A percentile compares a stretch with the other conserved stretches of the same genome.
Evolutionary conservation across 2,329 filamentous ascomycete species (phyloP).

Genomic region (Aspergillus sergii): DNA sequence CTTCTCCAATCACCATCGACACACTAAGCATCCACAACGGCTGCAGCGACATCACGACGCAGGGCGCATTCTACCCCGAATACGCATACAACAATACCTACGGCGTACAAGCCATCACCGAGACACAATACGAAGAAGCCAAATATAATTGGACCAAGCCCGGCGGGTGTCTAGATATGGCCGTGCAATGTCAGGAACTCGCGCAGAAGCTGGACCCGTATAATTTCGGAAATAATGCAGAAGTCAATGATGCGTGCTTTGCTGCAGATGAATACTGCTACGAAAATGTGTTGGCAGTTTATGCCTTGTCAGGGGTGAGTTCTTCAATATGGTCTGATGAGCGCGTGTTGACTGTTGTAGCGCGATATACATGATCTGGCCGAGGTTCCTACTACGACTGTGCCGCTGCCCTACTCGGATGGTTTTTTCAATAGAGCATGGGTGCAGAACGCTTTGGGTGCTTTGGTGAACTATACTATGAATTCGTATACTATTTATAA

Average conservation of each 20-base stretch:
- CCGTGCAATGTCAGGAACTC: neutral
- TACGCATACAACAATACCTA: constrained; percentile 57
- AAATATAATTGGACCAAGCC: neutral
- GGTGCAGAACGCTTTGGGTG: neutral
- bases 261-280: neutral
- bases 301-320: constrained; percentile 5
- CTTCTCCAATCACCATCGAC: constrained; percentile 54
- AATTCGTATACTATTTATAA: neutral
- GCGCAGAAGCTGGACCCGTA: neutral
- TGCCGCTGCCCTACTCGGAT: neutral
- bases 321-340: neutral
- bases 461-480: neutral
- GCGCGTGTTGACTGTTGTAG: neutral
- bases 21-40: constrained; percentile 73
- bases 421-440: neutral
- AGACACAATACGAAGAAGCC: neutral
- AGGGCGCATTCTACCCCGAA: constrained; percentile 47
- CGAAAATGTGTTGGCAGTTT: neutral
- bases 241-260: constrained; percentile 3
- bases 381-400: neutral
- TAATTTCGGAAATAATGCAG: neutral
- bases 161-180: constrained; percentile 6
- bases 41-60: constrained; percentile 66
- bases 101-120: constrained; percentile 56
- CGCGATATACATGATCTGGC: neutral